Percentiles rank a stretch among this genome's conserved stretches.
phyloP scores from a whole-genome alignment of 2,329 filamentous ascomycete species.

The Epichloe sp. region DNA sequence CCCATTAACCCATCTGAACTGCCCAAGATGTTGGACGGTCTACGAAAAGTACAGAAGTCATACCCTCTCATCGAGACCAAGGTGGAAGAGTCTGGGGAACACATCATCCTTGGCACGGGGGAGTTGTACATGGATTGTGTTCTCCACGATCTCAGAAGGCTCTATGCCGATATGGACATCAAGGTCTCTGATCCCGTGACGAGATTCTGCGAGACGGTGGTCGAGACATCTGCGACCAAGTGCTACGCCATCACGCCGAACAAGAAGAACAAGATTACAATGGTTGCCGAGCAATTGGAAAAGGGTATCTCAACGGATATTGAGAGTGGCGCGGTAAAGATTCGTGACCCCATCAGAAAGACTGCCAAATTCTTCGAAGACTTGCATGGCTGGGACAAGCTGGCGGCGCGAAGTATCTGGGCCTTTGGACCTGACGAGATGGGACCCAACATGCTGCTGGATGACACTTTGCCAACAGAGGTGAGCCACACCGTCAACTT shows the following conservation, averaged over 20 bases:
- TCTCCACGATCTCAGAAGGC: slow-evolving; percentile 75
- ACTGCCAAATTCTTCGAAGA: slow-evolving; percentile 96
- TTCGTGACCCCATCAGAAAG: slow-evolving; percentile 83
- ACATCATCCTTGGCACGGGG: slow-evolving; percentile 91
- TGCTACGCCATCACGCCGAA: slow-evolving; percentile 97
- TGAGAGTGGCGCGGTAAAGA: slow-evolving; percentile 77
- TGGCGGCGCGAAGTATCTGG: slow-evolving; percentile 93
- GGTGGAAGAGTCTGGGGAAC: slow-evolving; percentile 97
- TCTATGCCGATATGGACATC: slow-evolving; percentile 99
- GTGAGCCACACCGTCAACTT: slow-evolving; percentile 25
- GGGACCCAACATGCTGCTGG: slow-evolving; percentile 89
- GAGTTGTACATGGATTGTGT: slow-evolving; percentile 99
- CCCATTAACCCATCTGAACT: slow-evolving; percentile 96
- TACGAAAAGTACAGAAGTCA: slow-evolving; percentile 95
- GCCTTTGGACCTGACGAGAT: slow-evolving; percentile 93
- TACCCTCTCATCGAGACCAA: slow-evolving; percentile 94
- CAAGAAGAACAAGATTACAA: slow-evolving; percentile 98
- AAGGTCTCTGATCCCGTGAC: slow-evolving; percentile 98
- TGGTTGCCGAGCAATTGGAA: slow-evolving; percentile 93
- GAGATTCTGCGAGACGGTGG: slow-evolving; percentile 93
- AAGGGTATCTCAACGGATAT: slow-evolving; percentile 93
- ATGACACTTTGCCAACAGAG: slow-evolving; percentile 88
- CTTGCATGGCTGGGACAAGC: slow-evolving; percentile 90
- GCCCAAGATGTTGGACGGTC: slow-evolving; percentile 95
- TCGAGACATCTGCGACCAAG: slow-evolving; percentile 93